Evolutionary conservation across 352 stramenopile genomes (phyloP).

Genomic region (Phytophthora podocarpi): DNA sequence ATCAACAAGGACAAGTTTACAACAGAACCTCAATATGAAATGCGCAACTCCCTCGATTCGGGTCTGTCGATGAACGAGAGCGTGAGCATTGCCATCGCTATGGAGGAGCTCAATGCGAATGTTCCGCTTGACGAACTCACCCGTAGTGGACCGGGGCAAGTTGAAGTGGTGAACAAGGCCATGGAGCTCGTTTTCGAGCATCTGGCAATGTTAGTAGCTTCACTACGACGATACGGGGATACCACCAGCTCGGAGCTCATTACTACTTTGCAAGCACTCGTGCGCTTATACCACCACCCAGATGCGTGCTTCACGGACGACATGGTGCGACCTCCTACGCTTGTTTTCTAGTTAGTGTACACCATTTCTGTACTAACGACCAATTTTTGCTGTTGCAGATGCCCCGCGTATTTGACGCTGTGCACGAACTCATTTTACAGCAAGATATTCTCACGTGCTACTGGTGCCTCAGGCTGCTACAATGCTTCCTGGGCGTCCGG

Average conservation of each 20-base stretch:
- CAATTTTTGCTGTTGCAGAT: constrained; percentile 31
- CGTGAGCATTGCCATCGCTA: constrained; percentile 43
- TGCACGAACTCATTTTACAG: constrained; percentile 61
- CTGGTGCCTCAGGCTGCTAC: constrained; percentile 69
- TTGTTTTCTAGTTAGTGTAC: neutral
- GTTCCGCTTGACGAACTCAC: constrained; percentile 45
- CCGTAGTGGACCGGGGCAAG: constrained; percentile 32
- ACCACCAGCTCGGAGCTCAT: constrained; percentile 43
- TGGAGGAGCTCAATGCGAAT: constrained; percentile 69
- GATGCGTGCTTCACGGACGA: constrained; percentile 46
- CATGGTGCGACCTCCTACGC: constrained; percentile 25
- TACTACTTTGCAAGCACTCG: constrained; percentile 56
- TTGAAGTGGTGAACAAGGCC: constrained; percentile 46
- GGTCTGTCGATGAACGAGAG: constrained; percentile 58
- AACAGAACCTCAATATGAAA: constrained; percentile 36
- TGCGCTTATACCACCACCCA: constrained; percentile 52
- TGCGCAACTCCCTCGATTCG: constrained; percentile 52
- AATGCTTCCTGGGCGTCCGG: constrained; percentile 58
- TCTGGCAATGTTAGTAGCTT: constrained; percentile 40
- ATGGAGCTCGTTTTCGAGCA: constrained; percentile 59
- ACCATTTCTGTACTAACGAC: constrained; percentile 5
- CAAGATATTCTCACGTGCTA: constrained; percentile 68
- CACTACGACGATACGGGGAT: constrained; percentile 41
- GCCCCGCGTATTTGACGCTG: constrained; percentile 50
- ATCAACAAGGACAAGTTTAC: constrained; percentile 37